Conservation (phyloP, 1,139 yeast genomes). For the Casaregolazyma lundiana region DNA sequence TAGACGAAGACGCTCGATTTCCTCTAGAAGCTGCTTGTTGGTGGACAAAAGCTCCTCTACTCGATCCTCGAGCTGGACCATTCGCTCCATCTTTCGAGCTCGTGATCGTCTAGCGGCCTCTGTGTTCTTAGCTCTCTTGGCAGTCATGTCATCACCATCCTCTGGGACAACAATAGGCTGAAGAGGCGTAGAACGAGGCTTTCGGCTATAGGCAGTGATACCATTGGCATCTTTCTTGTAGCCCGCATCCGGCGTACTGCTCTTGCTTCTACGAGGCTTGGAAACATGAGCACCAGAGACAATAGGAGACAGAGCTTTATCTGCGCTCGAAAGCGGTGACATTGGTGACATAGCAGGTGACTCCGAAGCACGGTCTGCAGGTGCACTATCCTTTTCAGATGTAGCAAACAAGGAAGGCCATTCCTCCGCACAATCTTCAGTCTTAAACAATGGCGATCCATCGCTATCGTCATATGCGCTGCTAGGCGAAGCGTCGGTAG, state of each 20-base stretch:
- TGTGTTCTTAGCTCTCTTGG: slow-evolving; percentile 93
- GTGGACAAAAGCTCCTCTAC: slow-evolving; percentile 58
- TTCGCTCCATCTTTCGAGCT: slow-evolving; percentile 91
- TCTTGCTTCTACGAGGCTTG: slow-evolving; percentile 8
- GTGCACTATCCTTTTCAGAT: neutral
- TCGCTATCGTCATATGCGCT: slow-evolving; percentile 25
- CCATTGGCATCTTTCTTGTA: slow-evolving; percentile 37
- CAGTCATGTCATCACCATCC: slow-evolving; percentile 53
- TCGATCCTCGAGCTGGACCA: slow-evolving; percentile 77
- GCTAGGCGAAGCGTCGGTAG: slow-evolving; percentile 17
- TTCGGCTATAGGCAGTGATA: slow-evolving; percentile 36
- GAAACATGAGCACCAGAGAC: slow-evolving; percentile 16
- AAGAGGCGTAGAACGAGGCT: slow-evolving; percentile 42
- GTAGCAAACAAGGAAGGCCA: slow-evolving; percentile 8
- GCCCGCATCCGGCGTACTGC: slow-evolving; percentile 10
- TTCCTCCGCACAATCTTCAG: slow-evolving; percentile 21
- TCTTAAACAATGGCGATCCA: slow-evolving; percentile 35
- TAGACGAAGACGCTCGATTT: slow-evolving; percentile 26
- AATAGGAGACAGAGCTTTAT: slow-evolving; percentile 12
- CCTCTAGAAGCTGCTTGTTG: slow-evolving; percentile 31
- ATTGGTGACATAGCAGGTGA: slow-evolving; percentile 9
- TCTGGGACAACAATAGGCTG: slow-evolving; percentile 58
- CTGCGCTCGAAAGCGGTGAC: slow-evolving; percentile 6
- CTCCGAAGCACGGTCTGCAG: slow-evolving; percentile 12
- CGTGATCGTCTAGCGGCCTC: slow-evolving; percentile 97